These are phyloP conservation scores for Vitellaria paradoxa DNA, from an alignment of 179 eudicot species.

Conservation along the genomic window DNA sequence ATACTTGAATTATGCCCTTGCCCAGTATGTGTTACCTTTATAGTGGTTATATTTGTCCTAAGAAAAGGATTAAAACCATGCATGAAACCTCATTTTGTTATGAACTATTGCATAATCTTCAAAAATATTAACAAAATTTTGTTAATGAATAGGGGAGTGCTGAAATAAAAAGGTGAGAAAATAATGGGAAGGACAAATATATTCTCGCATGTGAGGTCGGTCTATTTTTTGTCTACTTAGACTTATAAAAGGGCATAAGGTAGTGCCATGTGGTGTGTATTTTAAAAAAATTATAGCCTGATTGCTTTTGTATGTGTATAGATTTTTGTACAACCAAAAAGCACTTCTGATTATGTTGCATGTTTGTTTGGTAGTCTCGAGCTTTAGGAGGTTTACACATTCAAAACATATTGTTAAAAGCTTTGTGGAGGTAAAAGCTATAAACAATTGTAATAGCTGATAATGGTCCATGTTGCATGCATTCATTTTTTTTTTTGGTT, in stretches of 20 bases:
- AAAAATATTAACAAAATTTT: neutral
- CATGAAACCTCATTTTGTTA: neutral
- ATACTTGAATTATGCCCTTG: neutral
- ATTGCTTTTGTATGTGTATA: neutral
- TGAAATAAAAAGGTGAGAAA: neutral
- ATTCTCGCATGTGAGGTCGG: neutral
- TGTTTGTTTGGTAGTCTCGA: neutral
- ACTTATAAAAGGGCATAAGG: neutral
- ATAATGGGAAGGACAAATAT: neutral
- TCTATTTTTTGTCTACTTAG: neutral
- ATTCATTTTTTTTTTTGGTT: neutral
- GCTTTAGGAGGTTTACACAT: neutral
- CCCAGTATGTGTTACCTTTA: neutral
- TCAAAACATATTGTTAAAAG: neutral
- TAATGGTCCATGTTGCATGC: conserved; percentile 3
- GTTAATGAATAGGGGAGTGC: neutral
- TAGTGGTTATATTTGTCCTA: neutral
- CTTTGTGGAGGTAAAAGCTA: neutral
- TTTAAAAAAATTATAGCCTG: too few species aligned
- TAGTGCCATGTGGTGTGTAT: neutral
- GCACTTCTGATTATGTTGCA: neutral
- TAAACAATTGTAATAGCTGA: conserved; percentile 1
- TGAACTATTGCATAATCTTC: neutral
- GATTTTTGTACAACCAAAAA: neutral
- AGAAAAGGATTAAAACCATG: neutral